Evolutionary conservation across 2,329 filamentous ascomycete genomes (phyloP).

Genomic region (Claviceps capensis): DNA sequence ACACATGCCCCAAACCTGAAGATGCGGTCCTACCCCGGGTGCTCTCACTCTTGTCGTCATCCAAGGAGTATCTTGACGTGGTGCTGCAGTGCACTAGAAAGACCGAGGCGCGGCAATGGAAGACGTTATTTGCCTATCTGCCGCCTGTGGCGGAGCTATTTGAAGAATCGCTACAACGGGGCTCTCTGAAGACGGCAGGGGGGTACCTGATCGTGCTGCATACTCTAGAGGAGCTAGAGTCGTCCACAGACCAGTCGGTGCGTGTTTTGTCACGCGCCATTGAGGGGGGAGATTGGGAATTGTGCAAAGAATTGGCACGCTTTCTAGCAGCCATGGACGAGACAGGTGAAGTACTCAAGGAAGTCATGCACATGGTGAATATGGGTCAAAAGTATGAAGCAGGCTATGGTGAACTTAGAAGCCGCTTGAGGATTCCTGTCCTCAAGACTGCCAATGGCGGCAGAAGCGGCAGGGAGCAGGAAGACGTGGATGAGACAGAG

Average conservation of each 20-base stretch:
- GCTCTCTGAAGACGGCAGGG: conserved; percentile 83
- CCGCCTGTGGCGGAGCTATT: conserved; percentile 86
- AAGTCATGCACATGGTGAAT: conserved; percentile 53
- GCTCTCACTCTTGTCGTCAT: conserved; percentile 52
- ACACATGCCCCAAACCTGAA: conserved; percentile 49
- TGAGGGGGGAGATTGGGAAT: conserved; percentile 78
- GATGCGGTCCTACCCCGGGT: conserved; percentile 51
- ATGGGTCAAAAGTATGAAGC: conserved; percentile 19
- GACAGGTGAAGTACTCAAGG: conserved; percentile 63
- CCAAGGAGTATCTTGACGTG: conserved; percentile 81
- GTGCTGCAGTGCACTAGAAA: conserved; percentile 95
- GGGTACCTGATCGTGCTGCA: conserved; percentile 94
- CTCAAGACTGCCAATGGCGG: conserved; percentile 17
- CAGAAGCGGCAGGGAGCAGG: conserved; percentile 17
- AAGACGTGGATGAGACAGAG: conserved; percentile 16
- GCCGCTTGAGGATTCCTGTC: conserved; percentile 19
- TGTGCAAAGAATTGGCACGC: conserved; percentile 89
- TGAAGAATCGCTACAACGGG: conserved; percentile 75
- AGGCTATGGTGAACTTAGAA: conserved; percentile 13
- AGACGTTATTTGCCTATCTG: conserved; percentile 80
- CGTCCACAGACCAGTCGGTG: conserved; percentile 64
- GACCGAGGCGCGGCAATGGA: conserved; percentile 90
- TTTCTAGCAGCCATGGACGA: conserved; percentile 89
- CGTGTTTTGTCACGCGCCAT: conserved; percentile 71
- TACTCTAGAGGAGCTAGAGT: conserved; percentile 56